A percentile compares a stretch with the other conserved stretches of the same genome.
Evolutionary conservation across 2,329 filamentous ascomycete species (phyloP).

Genomic region (Ceratocystis colombiana): DNA sequence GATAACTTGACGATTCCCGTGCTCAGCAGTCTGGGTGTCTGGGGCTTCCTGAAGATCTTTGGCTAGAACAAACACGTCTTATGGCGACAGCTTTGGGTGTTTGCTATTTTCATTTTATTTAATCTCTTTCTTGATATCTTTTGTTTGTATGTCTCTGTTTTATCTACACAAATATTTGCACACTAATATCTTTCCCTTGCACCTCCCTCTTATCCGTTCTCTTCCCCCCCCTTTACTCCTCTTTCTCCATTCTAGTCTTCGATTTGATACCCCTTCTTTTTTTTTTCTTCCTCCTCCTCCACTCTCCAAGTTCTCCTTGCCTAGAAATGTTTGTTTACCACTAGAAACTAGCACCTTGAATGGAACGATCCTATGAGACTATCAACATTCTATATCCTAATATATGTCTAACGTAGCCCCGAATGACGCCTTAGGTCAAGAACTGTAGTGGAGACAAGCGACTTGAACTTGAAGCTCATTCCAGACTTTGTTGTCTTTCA

Average conservation of each 20-base stretch:
- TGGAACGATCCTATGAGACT: not conserved
- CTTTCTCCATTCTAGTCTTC: not conserved
- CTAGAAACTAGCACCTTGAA: not conserved
- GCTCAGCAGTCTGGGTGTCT: slow-evolving; percentile 77
- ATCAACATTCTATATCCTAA: too few species aligned
- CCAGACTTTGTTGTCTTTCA: too few species aligned
- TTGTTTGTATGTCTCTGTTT: slow-evolving; percentile 3
- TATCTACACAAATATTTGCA: slow-evolving; percentile 11
- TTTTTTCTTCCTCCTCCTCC: not conserved
- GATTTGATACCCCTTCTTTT: slow-evolving; percentile 1
- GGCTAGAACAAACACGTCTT: slow-evolving; percentile 37
- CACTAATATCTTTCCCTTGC: slow-evolving; percentile 5
- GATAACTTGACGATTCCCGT: slow-evolving; percentile 96
- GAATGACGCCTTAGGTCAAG: too few species aligned
- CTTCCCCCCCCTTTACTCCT: not conserved
- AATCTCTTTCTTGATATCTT: slow-evolving; percentile 9
- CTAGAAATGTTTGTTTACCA: not conserved
- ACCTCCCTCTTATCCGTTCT: not conserved
- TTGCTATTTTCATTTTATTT: not conserved
- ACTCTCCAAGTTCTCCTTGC: not conserved
- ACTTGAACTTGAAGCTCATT: too few species aligned
- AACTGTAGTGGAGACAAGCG: too few species aligned
- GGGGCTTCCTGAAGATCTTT: slow-evolving; percentile 84
- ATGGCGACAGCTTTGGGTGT: not conserved
- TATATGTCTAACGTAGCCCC: too few species aligned